Evolutionary conservation across 2,329 filamentous ascomycete genomes (phyloP), one percentile per base, ranked within the genome.

Genomic region (Exophiala oligosperma): DNA sequence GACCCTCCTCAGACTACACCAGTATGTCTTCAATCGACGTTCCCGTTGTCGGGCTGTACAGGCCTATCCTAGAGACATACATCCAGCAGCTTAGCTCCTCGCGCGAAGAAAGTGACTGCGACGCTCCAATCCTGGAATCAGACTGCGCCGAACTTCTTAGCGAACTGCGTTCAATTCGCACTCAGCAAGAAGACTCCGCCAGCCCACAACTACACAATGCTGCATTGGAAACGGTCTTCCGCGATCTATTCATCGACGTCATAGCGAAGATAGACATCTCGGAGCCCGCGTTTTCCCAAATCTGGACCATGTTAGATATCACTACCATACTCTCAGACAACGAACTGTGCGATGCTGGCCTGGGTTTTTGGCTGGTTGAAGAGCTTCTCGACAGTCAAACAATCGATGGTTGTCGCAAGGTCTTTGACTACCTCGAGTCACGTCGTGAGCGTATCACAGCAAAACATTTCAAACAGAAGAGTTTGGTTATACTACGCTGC

Each of bases 331-430:
- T 96, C 61, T 92, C 91, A 60, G 93, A 96, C 70, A 84, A 87
- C 70, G 77, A 79, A 68, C 73, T 83, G 67, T 87, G 84, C 66
- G 92, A 96, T 64, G 85, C 91, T 0, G 89, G 89, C 17, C 79
- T 99, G 7, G 81, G 94, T 6, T 92, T 96, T 69, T 92, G 90
- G 83, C 84, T 99, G 14, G 86, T 97, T 21, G 94, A 99, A 72
- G 94, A 97, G 74, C 83, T 99, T 1, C 82, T 99, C 26, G 95
- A 99, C 73, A 96, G 92, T 69, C 93, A 99, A 73, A 96, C 92
- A 0, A 96, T 97, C 43, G 84, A 91, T 24, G 92, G 91, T 32
- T 99, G 94, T 71, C 87, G 92, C 60, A 90, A 85, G 61, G 89
- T 97, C 12, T 97, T 99, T 71, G 92, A 96, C 70, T 99, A 92